These are phyloP conservation scores for Ceratocystis destructans DNA, from an alignment of 2,329 filamentous ascomycete species.

Conservation along the genomic window DNA sequence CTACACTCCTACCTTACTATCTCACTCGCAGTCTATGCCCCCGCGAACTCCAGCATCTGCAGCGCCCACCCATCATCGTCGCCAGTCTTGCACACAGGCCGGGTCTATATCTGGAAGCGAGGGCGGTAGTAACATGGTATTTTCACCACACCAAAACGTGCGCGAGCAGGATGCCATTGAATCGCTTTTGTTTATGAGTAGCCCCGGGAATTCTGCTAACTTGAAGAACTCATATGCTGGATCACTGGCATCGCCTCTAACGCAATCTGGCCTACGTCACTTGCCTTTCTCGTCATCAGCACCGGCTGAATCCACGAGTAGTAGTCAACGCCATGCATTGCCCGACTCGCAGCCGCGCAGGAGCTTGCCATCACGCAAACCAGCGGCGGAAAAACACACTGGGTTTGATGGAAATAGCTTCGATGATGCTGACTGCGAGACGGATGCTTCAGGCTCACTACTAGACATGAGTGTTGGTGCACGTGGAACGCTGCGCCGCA, in stretches of 20 bases:
- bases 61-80: conserved; percentile 21
- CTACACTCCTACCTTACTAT: conserved; percentile 38
- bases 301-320: conserved; percentile 19
- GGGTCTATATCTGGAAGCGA: conserved; percentile 26
- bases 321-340: conserved; percentile 27
- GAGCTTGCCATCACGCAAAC: conserved; percentile 37
- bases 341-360: conserved; percentile 39
- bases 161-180: conserved; percentile 73
- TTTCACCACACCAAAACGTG: conserved; percentile 54
- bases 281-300: conserved; percentile 2
- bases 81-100: conserved; percentile 28
- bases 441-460: conserved; percentile 25
- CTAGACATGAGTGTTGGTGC: background rate
- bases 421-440: conserved; percentile 25
- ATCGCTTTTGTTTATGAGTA: conserved; percentile 68
- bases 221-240: conserved; percentile 41
- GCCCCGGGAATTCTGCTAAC: conserved; percentile 56
- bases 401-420: conserved; percentile 31
- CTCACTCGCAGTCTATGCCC: conserved; percentile 33
- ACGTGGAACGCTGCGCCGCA: conserved; percentile 14
- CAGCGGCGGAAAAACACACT: conserved; percentile 32
- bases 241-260: conserved; percentile 27
- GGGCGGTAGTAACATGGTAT: conserved; percentile 37
- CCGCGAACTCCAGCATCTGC: conserved; percentile 24
- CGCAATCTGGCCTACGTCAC: conserved; percentile 20